Conservation (phyloP, 768 basidiomycete genomes). For the Hysterangium stoloniferum region DNA sequence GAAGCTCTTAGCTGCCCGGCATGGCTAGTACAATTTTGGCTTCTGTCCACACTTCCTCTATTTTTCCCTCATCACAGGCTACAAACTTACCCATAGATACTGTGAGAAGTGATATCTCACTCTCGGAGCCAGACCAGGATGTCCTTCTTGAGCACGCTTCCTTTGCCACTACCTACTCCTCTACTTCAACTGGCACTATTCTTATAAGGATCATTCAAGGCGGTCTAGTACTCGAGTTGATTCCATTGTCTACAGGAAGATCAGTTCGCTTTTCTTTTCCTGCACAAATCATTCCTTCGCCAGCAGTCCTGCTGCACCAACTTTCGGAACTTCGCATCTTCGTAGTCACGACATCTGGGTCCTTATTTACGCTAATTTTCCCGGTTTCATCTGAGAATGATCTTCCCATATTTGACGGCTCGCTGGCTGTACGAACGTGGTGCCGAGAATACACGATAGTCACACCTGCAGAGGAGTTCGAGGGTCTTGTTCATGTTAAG, state of each 20-base stretch:
- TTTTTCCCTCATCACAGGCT: constrained; percentile 3
- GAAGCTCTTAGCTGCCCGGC: not conserved
- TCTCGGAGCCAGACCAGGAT: constrained; percentile 34
- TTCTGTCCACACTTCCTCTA: constrained; percentile 10
- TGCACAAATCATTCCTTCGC: constrained; percentile 53
- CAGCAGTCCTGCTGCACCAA: constrained; percentile 51
- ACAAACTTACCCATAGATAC: constrained; percentile 29
- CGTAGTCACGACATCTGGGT: constrained; percentile 57
- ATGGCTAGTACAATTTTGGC: constrained; percentile 11
- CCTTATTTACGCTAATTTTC: constrained; percentile 65
- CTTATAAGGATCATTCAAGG: constrained; percentile 69
- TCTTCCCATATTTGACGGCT: constrained; percentile 9
- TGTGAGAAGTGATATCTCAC: constrained; percentile 43
- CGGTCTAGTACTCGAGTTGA: constrained; percentile 65
- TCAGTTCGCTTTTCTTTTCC: constrained; percentile 76
- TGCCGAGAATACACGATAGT: constrained; percentile 62
- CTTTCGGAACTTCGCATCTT: constrained; percentile 59
- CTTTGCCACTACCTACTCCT: constrained; percentile 49
- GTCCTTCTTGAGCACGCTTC: constrained; percentile 68
- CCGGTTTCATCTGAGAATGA: constrained; percentile 36
- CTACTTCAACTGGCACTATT: constrained; percentile 53
- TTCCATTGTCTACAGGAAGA: constrained; percentile 59
- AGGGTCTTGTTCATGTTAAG: constrained; percentile 49
- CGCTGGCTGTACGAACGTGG: constrained; percentile 26
- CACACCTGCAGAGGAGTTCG: constrained; percentile 33